Percentiles rank a stretch among this genome's conserved stretches.
Evolutionary conservation across 129 eudicot genomes (phyloP).

Genomic region (Arctium lappa): DNA sequence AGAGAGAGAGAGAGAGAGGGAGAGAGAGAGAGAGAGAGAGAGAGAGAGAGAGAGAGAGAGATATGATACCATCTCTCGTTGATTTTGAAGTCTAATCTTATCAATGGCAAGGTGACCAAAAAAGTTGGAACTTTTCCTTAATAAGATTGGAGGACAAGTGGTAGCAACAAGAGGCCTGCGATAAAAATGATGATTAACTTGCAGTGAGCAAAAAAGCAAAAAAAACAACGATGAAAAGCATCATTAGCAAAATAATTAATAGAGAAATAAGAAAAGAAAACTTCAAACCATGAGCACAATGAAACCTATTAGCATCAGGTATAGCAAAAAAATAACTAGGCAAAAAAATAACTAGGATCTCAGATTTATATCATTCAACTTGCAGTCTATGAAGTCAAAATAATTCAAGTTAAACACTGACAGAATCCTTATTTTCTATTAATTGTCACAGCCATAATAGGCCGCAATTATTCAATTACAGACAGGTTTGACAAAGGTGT

Average conservation of each 20-base stretch:
- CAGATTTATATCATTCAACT: not conserved
- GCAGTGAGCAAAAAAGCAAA: not conserved
- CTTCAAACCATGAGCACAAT: not conserved
- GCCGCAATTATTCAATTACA: no score
- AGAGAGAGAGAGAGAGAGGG: conserved; percentile 10
- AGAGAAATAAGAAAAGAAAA: not conserved
- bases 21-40: no score
- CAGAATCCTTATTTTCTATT: no score
- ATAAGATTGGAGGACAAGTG: conserved; percentile 28
- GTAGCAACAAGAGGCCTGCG: conserved; percentile 72
- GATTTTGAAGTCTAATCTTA: conserved; percentile 41
- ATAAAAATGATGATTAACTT: not conserved
- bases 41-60: no score
- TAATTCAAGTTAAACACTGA: no score
- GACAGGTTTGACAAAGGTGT: no score
- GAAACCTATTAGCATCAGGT: no score
- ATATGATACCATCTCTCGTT: conserved; percentile 40
- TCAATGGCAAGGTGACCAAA: conserved; percentile 67
- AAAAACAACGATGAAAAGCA: not conserved
- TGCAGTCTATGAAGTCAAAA: not conserved
- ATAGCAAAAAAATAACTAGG: no score
- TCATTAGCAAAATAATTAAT: not conserved
- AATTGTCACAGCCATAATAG: no score
- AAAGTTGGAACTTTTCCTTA: conserved; percentile 39
- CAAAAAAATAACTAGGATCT: no score